Conservation (phyloP, 192 early-diverging fungal genomes). For the Linnemannia schmuckeri region DNA sequence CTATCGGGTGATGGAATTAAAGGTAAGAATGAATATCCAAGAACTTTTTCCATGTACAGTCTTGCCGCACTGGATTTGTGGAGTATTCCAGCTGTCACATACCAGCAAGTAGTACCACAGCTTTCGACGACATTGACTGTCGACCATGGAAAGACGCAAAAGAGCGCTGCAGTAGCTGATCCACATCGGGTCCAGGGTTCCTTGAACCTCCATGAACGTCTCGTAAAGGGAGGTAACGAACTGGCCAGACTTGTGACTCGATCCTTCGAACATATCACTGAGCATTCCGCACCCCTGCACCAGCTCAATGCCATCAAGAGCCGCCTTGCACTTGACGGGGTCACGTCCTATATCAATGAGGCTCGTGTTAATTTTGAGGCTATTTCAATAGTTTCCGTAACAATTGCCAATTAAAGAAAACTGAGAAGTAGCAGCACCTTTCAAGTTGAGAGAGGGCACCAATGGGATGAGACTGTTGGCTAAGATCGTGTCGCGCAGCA, state of each 20-base stretch:
- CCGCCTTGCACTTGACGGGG: conserved; percentile 41
- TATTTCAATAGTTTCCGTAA: background rate
- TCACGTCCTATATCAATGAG: conserved; percentile 26
- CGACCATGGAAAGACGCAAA: conserved; percentile 26
- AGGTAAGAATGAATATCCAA: background rate
- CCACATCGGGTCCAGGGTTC: conserved; percentile 46
- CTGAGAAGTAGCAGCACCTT: conserved; percentile 8
- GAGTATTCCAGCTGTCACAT: background rate
- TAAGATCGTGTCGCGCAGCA: conserved; percentile 20
- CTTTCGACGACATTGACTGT: conserved; percentile 18
- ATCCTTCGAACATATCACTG: conserved; percentile 34
- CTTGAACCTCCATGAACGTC: conserved; percentile 35
- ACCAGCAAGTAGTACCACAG: conserved; percentile 39
- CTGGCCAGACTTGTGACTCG: conserved; percentile 8
- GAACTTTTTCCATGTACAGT: background rate
- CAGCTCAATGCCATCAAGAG: conserved; percentile 38
- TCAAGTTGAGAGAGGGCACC: conserved; percentile 16
- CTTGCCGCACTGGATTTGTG: too few species aligned
- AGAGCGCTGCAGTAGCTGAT: conserved; percentile 46
- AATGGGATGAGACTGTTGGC: conserved; percentile 27
- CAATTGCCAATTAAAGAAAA: background rate
- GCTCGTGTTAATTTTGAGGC: background rate
- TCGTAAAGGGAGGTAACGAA: conserved; percentile 33
- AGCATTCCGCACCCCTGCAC: conserved; percentile 18
- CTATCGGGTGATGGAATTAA: background rate